Percentiles rank a stretch among this genome's conserved stretches.
These are phyloP conservation scores for Dryas alaskensis DNA, from an alignment of 306 rosid species.

Conservation along the genomic window DNA sequence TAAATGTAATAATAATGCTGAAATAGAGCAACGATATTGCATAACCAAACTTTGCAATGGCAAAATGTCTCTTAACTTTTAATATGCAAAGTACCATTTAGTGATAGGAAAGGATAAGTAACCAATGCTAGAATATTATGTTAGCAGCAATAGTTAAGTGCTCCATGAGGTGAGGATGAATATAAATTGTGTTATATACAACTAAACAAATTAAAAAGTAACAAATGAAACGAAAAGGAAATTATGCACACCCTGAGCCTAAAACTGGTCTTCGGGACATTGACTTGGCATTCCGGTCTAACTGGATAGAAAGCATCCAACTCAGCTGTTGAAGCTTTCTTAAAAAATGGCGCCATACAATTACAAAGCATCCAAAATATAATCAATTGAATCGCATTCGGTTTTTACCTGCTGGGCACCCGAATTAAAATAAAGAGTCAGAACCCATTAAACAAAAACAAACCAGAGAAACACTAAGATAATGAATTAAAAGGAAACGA, in stretches of 20 bases:
- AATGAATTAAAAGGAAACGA: background rate
- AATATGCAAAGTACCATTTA: background rate
- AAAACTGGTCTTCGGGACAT: constrained; percentile 63
- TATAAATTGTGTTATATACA: background rate
- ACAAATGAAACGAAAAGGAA: constrained; percentile 12
- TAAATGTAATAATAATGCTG: constrained; percentile 4
- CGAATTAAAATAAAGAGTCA: background rate
- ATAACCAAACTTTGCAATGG: background rate
- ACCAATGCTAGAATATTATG: background rate
- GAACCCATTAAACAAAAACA: constrained; percentile 22
- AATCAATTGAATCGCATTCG: constrained; percentile 14
- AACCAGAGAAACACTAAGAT: constrained; percentile 12
- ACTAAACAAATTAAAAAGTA: background rate
- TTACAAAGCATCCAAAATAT: constrained; percentile 25
- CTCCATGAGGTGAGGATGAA: background rate
- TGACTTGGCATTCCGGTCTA: constrained; percentile 44
- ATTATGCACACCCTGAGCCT: constrained; percentile 69
- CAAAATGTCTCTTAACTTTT: background rate
- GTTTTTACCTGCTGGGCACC: background rate
- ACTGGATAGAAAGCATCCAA: constrained; percentile 48
- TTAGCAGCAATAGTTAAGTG: background rate
- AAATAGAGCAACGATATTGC: background rate
- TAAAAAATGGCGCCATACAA: constrained; percentile 26
- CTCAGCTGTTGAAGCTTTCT: constrained; percentile 40
- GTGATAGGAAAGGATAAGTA: background rate